Percentiles rank a stretch among this genome's conserved stretches.
Conservation (phyloP, 1,139 yeast genomes). For the Yamadazyma mexicana region DNA sequence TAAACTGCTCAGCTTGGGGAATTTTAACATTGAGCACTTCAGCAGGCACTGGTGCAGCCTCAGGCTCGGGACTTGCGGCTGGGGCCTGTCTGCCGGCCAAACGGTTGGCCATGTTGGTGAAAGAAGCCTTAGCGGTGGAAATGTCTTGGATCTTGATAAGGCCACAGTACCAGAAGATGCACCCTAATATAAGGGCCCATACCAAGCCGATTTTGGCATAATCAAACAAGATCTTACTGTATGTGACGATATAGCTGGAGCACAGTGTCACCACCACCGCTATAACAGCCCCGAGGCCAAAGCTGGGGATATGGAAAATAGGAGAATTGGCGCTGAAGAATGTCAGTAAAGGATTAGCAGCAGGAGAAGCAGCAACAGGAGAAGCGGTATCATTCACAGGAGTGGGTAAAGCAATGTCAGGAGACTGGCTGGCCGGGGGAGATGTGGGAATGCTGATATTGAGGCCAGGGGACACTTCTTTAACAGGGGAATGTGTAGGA, state of each 20-base stretch:
- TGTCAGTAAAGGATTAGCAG: not conserved
- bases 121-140: slow-evolving; percentile 6
- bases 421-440: too few relatives aligned
- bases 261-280: slow-evolving; percentile 22
- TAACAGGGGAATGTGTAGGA: slow-evolving; percentile 7
- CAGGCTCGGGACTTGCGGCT: too few relatives aligned
- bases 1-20: not conserved
- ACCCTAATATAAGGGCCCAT: slow-evolving; percentile 28
- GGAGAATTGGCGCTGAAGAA: slow-evolving; percentile 6
- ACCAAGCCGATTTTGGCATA: slow-evolving; percentile 24
- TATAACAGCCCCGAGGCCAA: slow-evolving; percentile 28
- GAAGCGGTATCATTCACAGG: too few relatives aligned
- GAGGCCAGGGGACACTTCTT: slow-evolving; percentile 10
- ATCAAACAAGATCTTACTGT: slow-evolving; percentile 20
- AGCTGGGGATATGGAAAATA: slow-evolving; percentile 33
- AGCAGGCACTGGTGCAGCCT: not conserved
- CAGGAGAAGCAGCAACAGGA: not conserved
- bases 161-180: slow-evolving; percentile 33
- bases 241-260: slow-evolving; percentile 23
- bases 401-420: too few relatives aligned
- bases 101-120: too few relatives aligned
- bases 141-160: slow-evolving; percentile 25
- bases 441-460: slow-evolving; percentile 7
- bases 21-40: not conserved
- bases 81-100: too few relatives aligned